Base-by-base conservation (phyloP, 2,329 filamentous ascomycete species). In the Zymoseptoria ardabiliae region DNA sequence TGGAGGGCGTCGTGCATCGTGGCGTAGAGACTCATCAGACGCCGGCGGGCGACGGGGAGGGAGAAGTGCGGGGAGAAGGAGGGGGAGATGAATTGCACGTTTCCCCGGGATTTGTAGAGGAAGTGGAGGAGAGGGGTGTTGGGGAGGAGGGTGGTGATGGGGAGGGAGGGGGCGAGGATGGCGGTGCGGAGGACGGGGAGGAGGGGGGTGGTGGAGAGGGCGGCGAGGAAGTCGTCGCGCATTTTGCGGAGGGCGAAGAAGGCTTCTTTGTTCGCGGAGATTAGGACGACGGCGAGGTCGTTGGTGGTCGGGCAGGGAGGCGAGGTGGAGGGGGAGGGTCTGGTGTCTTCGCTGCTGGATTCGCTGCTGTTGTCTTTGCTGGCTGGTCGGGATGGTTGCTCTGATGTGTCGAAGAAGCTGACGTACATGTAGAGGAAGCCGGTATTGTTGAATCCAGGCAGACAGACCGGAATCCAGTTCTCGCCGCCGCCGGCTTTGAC, bases 371-470 rank as follows among this genome's bases (percentile, higher is more conserved):
- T 76, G 45, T 21, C n/a, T 23, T 23, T 25, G 35, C 35, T 45
- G 35, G 35, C 35, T 45, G 35, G 11, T n/a, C 35, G 35, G 6
- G 35, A 45, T 10, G 5, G 52, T n/a, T 53, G 41, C 78, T 22
- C 79, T 74, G 50, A 81, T 45, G 84, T 79, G 66, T 90, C 86
- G 62, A 99, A 83, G 73, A 97, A 99, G 78, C 90, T 96, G 71
- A 99, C 94, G 71, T 97, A 99, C 91, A 99, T 97, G 78, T 99
- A 97, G 1, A 99, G 81, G 71, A 96, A 99, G 23, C 94, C 95
- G 55, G 87, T 89, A 73, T 91, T 97, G 77, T 99, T 99, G 77
- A 99, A 99, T 4, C 92, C 93, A 0, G 94, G 95, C 2, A 99
- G 82, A 69, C 94, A 99, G 6, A 99, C 81, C 0, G 94, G 94